These are phyloP conservation scores for Cadophora sp. DNA, from an alignment of 2,329 filamentous ascomycete genomes.

Conservation along the genomic window DNA sequence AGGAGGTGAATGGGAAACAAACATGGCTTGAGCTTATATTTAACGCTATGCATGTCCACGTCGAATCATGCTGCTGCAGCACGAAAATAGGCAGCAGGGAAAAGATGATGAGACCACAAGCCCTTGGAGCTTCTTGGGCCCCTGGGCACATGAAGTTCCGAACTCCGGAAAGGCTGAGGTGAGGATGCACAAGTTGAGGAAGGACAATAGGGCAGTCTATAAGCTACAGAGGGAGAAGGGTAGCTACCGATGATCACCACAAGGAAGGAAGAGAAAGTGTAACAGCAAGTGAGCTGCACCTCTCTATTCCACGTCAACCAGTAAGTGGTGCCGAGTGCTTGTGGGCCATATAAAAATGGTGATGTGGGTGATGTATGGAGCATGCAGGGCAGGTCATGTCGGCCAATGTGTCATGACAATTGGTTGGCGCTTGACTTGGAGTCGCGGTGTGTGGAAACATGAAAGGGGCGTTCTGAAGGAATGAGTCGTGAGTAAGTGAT, in stretches of 20 bases:
- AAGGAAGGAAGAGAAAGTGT: slow-evolving; percentile 13
- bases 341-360: not conserved
- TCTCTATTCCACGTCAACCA: slow-evolving; percentile 5
- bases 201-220: not conserved
- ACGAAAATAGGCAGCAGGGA: not conserved
- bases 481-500: not conserved
- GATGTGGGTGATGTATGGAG: not conserved
- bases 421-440: not conserved
- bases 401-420: slow-evolving; percentile 4
- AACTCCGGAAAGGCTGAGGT: not conserved
- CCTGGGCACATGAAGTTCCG: slow-evolving; percentile 8
- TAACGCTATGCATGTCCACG: not conserved
- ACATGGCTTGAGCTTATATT: not conserved
- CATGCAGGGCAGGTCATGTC: not conserved
- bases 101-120: slow-evolving; percentile 2
- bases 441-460: slow-evolving; percentile 9
- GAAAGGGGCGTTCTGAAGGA: not conserved
- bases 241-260: slow-evolving; percentile 14
- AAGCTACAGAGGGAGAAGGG: not conserved
- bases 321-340: not conserved
- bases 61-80: not conserved
- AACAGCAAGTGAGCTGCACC: not conserved
- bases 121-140: slow-evolving; percentile 6
- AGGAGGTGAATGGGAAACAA: slow-evolving; percentile 1
- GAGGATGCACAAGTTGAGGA: not conserved